Evolutionary conservation across 768 basidiomycete genomes (phyloP).

Genomic region (Suillus fuscotomentosus): DNA sequence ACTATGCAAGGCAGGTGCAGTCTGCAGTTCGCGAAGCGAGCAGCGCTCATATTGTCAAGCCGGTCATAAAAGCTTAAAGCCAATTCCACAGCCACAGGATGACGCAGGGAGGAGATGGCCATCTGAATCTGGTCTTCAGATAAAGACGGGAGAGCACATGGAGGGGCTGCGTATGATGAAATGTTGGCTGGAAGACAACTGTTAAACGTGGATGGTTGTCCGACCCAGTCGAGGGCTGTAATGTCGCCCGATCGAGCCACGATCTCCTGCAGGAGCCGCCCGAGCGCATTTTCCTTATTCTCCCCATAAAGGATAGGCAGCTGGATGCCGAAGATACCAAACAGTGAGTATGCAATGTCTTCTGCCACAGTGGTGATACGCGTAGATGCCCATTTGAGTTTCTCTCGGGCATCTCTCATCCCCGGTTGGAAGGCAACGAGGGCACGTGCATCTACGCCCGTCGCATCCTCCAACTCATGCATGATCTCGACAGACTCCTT

Average conservation of each 20-base stretch:
- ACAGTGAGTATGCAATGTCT: neutral
- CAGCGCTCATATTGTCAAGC: neutral
- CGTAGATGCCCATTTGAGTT: neutral
- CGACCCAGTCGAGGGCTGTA: slow-evolving; percentile 3
- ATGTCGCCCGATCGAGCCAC: neutral
- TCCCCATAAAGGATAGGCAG: neutral
- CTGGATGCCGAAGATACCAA: neutral
- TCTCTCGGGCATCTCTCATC: neutral
- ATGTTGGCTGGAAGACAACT: slow-evolving; percentile 6
- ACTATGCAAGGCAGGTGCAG: neutral
- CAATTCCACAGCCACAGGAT: neutral
- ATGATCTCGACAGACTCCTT: neutral
- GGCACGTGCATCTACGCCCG: neutral
- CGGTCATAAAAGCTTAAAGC: neutral
- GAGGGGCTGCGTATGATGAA: neutral
- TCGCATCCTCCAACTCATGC: neutral
- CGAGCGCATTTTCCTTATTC: neutral
- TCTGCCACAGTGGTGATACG: neutral
- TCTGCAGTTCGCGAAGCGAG: neutral
- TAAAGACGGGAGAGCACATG: neutral
- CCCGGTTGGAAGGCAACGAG: neutral
- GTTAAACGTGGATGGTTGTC: neutral
- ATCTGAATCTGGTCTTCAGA: neutral
- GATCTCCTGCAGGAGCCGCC: neutral
- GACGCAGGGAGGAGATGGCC: neutral